phyloP scores from a whole-genome alignment of 352 stramenopile species.

The Pythium scleroteichum region DNA sequence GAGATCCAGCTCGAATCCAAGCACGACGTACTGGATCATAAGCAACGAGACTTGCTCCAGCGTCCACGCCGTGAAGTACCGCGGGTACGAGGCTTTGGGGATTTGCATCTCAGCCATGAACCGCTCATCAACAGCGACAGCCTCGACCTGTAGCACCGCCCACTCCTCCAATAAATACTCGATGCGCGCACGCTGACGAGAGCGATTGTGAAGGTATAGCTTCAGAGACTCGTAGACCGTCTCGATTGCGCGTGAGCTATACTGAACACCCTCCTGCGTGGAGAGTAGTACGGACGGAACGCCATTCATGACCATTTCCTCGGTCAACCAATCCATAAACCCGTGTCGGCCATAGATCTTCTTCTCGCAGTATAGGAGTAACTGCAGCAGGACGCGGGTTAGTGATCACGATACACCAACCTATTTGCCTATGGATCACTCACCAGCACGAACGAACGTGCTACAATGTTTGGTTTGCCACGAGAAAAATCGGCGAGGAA shows the following conservation, averaged over 20 bases:
- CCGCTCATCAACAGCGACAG: constrained; percentile 67
- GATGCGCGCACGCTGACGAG: constrained; percentile 75
- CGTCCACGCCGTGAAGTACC: constrained; percentile 85
- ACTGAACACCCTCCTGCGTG: constrained; percentile 82
- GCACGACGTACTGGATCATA: constrained; percentile 78
- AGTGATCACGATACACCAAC: no score
- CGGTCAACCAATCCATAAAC: constrained; percentile 85
- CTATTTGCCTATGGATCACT: no score
- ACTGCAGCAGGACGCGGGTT: constrained; percentile 32
- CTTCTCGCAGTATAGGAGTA: constrained; percentile 84
- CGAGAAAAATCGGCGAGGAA: constrained; percentile 78
- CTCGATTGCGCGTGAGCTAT: constrained; percentile 73
- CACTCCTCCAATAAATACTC: constrained; percentile 85
- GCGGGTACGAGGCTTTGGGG: constrained; percentile 72
- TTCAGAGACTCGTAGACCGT: constrained; percentile 86
- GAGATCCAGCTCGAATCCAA: constrained; percentile 79
- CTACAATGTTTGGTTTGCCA: constrained; percentile 67
- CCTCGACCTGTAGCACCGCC: constrained; percentile 72
- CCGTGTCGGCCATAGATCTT: constrained; percentile 84
- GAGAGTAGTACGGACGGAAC: constrained; percentile 81
- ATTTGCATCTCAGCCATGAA: constrained; percentile 87
- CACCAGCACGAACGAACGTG: constrained; percentile 83
- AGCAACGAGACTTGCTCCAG: constrained; percentile 69
- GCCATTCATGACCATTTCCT: constrained; percentile 80
- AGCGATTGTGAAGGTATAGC: constrained; percentile 78